A percentile compares a stretch with the other conserved stretches of the same genome.
Evolutionary conservation across 805 yeast genomes (phyloP).

Genomic region (Clavispora asparagi): DNA sequence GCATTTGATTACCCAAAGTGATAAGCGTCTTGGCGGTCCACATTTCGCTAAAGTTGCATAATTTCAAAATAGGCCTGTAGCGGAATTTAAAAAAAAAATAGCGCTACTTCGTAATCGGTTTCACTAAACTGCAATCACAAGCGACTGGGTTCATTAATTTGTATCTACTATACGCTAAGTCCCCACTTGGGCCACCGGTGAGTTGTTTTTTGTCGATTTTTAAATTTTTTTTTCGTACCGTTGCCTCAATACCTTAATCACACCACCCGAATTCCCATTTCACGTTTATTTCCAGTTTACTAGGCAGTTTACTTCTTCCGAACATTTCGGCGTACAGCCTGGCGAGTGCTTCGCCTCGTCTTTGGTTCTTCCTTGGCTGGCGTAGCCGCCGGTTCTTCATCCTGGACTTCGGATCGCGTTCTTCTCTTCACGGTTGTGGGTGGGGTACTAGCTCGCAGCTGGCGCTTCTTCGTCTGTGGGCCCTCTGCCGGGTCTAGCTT

Average conservation of each 20-base stretch:
- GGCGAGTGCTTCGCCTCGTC: conserved; percentile 10
- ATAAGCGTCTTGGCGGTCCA: not conserved
- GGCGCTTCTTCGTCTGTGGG: conserved; percentile 7
- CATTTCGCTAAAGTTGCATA: not conserved
- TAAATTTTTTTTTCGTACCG: too few species aligned
- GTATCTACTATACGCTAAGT: not conserved
- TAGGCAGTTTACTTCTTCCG: conserved; percentile 6
- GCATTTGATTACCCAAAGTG: not conserved
- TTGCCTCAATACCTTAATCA: too few species aligned
- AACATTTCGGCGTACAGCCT: conserved; percentile 9
- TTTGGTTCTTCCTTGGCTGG: conserved; percentile 7
- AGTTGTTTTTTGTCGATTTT: too few species aligned
- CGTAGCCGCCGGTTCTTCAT: not conserved
- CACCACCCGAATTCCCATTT: too few species aligned
- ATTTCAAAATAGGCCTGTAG: not conserved
- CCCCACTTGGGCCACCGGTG: too few species aligned
- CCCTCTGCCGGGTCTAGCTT: conserved; percentile 12
- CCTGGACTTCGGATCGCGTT: conserved; percentile 15
- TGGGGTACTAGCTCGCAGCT: conserved; percentile 5
- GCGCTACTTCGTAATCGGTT: too few species aligned
- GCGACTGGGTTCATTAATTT: not conserved
- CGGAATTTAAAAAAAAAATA: too few species aligned
- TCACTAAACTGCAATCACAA: not conserved
- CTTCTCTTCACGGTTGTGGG: conserved; percentile 9
- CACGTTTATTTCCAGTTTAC: not conserved